These are phyloP conservation scores for Pseudopediastrum boryanum DNA, from an alignment of 139 green algal species.

Conservation along the genomic window DNA sequence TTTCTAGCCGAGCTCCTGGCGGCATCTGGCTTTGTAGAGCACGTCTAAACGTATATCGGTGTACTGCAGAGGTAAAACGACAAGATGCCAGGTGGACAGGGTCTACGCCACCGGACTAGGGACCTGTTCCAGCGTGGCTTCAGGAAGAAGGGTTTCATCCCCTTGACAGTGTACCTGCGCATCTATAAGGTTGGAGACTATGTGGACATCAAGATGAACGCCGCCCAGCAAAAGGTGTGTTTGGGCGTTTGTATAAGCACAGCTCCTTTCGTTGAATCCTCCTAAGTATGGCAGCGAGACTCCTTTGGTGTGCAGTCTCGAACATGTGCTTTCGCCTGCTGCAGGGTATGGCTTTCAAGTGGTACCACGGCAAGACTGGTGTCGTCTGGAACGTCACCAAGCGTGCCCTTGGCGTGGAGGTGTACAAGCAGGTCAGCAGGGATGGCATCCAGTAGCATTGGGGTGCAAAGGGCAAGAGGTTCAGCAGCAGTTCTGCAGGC, in stretches of 20 bases:
- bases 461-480: neutral
- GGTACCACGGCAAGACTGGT: slow-evolving; percentile 97
- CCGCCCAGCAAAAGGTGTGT: slow-evolving; percentile 90
- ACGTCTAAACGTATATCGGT: too few relatives aligned
- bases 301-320: neutral
- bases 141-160: slow-evolving; percentile 90
- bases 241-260: too few relatives aligned
- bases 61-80: too few relatives aligned
- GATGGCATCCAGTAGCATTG: neutral
- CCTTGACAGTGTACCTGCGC: slow-evolving; percentile 91
- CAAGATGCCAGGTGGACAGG: slow-evolving; percentile 60
- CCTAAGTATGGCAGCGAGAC: neutral
- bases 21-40: too few relatives aligned
- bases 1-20: too few relatives aligned
- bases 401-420: slow-evolving; percentile 94
- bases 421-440: slow-evolving; percentile 92
- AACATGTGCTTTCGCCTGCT: slow-evolving; percentile 2
- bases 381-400: slow-evolving; percentile 99
- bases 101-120: slow-evolving; percentile 85
- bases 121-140: slow-evolving; percentile 89
- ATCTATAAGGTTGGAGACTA: slow-evolving; percentile 97
- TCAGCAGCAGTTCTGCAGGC: neutral
- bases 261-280: too few relatives aligned
- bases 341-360: slow-evolving; percentile 99
- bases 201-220: slow-evolving; percentile 98